phyloP scores from a whole-genome alignment of 2,329 filamentous ascomycete species.

The Emmonsiellopsis sp. region DNA sequence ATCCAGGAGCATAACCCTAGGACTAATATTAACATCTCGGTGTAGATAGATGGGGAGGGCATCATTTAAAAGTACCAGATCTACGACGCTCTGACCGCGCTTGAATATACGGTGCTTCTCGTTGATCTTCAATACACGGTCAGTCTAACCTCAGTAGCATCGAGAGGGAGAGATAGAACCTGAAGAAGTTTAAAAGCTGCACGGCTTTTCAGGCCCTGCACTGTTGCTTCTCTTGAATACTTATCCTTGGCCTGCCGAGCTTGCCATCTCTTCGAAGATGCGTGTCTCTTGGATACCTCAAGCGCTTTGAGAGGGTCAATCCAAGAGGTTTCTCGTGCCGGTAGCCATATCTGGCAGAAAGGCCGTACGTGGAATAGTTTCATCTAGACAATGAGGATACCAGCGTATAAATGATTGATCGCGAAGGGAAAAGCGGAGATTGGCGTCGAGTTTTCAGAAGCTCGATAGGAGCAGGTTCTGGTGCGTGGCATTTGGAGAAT shows the following conservation, averaged over 20 bases:
- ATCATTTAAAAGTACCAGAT: slow-evolving; percentile 51
- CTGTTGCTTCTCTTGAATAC: slow-evolving; percentile 65
- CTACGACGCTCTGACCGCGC: slow-evolving; percentile 74
- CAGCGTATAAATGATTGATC: too few species aligned
- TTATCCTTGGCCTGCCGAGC: slow-evolving; percentile 63
- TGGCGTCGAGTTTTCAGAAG: too few species aligned
- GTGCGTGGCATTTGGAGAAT: too few species aligned
- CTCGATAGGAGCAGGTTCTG: too few species aligned
- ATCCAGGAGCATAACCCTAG: slow-evolving; percentile 45
- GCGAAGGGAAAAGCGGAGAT: too few species aligned
- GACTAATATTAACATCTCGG: background rate
- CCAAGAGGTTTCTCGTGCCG: background rate
- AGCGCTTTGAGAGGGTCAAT: background rate
- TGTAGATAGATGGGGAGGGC: background rate
- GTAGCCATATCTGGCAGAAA: background rate
- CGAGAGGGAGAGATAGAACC: slow-evolving; percentile 36
- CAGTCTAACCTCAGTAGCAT: background rate
- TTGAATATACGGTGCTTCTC: slow-evolving; percentile 70
- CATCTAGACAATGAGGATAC: background rate
- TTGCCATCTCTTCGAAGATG: slow-evolving; percentile 72
- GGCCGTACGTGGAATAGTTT: background rate
- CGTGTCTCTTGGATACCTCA: slow-evolving; percentile 12
- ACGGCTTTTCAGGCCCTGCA: slow-evolving; percentile 74
- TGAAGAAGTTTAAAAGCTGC: slow-evolving; percentile 91
- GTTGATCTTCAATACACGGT: slow-evolving; percentile 54